These are phyloP conservation scores for Ophiostoma australiae DNA, from an alignment of 2,329 filamentous ascomycete species.

Conservation along the genomic window DNA sequence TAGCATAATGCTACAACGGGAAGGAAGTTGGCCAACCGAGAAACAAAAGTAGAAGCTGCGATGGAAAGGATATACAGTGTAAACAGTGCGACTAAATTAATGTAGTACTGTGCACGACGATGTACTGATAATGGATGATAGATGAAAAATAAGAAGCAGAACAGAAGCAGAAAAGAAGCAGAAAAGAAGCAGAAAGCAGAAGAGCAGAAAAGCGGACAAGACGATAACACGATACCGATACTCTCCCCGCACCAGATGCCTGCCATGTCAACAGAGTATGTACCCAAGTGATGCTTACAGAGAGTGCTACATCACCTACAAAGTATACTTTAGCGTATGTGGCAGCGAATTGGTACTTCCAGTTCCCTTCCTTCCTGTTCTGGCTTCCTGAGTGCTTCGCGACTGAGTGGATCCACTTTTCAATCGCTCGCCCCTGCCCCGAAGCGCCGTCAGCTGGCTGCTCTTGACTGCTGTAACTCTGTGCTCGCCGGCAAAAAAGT, in stretches of 20 bases:
- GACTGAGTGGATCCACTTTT: constrained; percentile 18
- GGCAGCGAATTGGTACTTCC: background rate
- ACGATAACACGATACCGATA: constrained; percentile 3
- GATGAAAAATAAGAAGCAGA: background rate
- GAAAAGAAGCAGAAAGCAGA: background rate
- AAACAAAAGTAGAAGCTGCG: background rate
- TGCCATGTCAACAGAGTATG: background rate
- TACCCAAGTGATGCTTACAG: background rate
- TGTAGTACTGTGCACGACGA: background rate
- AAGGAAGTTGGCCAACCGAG: background rate
- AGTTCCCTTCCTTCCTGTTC: background rate
- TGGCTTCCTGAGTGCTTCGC: constrained; percentile 20
- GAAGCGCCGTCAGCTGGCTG: constrained; percentile 22
- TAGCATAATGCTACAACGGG: background rate
- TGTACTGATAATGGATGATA: background rate
- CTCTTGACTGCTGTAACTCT: background rate
- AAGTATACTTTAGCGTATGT: background rate
- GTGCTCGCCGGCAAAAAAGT: constrained; percentile 8
- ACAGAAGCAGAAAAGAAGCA: background rate
- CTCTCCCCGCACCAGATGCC: background rate
- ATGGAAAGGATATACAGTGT: background rate
- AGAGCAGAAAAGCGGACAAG: background rate
- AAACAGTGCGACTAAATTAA: background rate
- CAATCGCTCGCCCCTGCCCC: constrained; percentile 24
- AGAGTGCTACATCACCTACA: background rate